phyloP scores from a whole-genome alignment of 2,329 filamentous ascomycete species.

The Fusarium miscanthi region DNA sequence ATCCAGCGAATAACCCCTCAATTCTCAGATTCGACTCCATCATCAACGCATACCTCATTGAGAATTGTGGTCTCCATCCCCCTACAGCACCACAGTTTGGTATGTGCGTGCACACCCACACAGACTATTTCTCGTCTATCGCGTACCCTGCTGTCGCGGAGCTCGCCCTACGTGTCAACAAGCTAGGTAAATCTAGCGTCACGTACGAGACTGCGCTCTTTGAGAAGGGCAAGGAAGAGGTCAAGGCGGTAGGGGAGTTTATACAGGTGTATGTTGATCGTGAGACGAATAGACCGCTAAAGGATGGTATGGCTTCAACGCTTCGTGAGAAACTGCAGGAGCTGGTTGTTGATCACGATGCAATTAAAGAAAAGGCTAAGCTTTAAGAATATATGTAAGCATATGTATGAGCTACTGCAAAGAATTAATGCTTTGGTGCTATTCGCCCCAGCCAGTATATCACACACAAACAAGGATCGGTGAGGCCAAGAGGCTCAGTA shows the following conservation, averaged over 20 bases:
- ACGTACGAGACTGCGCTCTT: slow-evolving; percentile 93
- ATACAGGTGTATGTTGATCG: slow-evolving; percentile 90
- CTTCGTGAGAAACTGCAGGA: slow-evolving; percentile 70
- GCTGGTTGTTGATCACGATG: slow-evolving; percentile 54
- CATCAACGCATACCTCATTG: slow-evolving; percentile 88
- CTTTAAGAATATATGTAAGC: slow-evolving; percentile 7
- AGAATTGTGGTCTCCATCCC: slow-evolving; percentile 79
- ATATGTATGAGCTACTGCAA: not conserved
- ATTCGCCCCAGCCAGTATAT: not conserved
- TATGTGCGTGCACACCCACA: slow-evolving; percentile 86
- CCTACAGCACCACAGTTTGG: slow-evolving; percentile 78
- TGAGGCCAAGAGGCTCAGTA: not conserved
- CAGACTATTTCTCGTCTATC: slow-evolving; percentile 85
- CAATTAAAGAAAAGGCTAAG: slow-evolving; percentile 19
- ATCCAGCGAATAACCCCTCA: not conserved
- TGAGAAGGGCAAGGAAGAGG: slow-evolving; percentile 75
- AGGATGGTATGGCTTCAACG: slow-evolving; percentile 69
- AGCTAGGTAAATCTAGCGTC: slow-evolving; percentile 86
- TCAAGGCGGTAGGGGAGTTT: slow-evolving; percentile 85
- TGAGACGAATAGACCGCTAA: slow-evolving; percentile 73
- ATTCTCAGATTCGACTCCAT: slow-evolving; percentile 80
- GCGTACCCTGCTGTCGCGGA: slow-evolving; percentile 86
- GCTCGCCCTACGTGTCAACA: slow-evolving; percentile 83
- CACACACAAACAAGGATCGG: not conserved
- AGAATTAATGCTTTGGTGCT: not conserved